Conservation (phyloP, 257 asterid species). For the Euphrasia confusa region DNA sequence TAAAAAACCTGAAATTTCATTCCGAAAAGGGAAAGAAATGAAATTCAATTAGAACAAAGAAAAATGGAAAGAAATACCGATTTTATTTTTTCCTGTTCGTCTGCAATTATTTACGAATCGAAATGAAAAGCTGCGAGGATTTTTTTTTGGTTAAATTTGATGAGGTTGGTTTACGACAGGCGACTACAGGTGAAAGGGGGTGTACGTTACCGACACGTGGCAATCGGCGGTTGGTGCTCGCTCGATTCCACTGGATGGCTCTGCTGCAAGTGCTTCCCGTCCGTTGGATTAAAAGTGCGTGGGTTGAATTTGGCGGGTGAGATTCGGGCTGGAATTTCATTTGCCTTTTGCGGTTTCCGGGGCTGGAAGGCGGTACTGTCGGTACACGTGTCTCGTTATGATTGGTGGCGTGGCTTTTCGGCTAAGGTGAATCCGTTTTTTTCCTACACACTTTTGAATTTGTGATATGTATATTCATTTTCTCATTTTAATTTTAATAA, state of each 20-base stretch:
- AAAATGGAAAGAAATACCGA: neutral
- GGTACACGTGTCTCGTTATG: constrained; percentile 6
- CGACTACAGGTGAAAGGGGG: constrained; percentile 31
- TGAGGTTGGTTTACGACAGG: constrained; percentile 36
- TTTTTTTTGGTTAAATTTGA: constrained; percentile 25
- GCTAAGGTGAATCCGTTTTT: too few relatives aligned
- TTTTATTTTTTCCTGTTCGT: neutral
- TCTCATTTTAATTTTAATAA: too few relatives aligned
- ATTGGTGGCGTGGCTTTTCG: constrained; percentile 3
- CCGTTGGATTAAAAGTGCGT: constrained; percentile 30
- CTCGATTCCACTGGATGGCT: constrained; percentile 19
- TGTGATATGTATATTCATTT: too few relatives aligned
- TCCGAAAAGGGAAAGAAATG: neutral
- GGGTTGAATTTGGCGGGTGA: constrained; percentile 19
- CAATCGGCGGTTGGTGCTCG: constrained; percentile 5
- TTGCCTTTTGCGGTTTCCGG: constrained; percentile 23
- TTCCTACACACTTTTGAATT: too few relatives aligned
- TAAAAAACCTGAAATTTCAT: constrained; percentile 19
- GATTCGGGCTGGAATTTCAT: constrained; percentile 5
- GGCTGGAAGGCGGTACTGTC: neutral
- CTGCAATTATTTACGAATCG: neutral
- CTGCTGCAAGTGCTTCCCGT: constrained; percentile 31
- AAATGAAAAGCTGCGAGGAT: constrained; percentile 24
- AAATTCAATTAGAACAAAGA: neutral
- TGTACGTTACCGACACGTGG: constrained; percentile 29